A percentile compares a stretch with the other conserved stretches of the same genome.
Evolutionary conservation across 1,284 basidiomycete species (phyloP).

Genomic region (Moniliella sp.): DNA sequence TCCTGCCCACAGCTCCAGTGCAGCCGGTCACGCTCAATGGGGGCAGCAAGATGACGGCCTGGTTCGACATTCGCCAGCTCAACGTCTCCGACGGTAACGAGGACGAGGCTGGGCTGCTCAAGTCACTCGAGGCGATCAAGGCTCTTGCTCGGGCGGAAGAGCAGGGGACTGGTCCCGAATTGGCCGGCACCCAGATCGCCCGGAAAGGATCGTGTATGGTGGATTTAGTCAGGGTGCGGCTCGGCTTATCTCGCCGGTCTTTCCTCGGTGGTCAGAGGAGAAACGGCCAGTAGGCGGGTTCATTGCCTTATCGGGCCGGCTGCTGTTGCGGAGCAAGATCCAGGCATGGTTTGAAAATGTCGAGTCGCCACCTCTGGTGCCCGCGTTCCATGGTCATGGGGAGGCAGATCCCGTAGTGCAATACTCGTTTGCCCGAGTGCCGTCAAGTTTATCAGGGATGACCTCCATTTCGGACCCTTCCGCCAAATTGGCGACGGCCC

Average conservation of each 20-base stretch:
- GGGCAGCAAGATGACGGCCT: conserved; percentile 29
- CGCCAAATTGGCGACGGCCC: conserved; percentile 1
- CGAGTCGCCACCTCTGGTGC: too few relatives aligned
- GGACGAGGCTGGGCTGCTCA: conserved; percentile 24
- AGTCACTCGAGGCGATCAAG: conserved; percentile 15
- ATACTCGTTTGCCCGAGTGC: conserved; percentile 17
- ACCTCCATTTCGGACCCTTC: conserved; percentile 8
- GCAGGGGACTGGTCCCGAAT: too few relatives aligned
- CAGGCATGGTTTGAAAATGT: conserved; percentile 9
- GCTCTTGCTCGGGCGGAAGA: conserved; percentile 19
- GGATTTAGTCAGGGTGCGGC: conserved; percentile 19
- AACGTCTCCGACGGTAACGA: too few relatives aligned
- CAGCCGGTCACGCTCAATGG: conserved; percentile 30
- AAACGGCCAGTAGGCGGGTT: conserved; percentile 15
- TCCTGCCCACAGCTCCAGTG: conserved; percentile 28
- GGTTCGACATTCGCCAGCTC: too few relatives aligned
- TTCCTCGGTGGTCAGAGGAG: conserved; percentile 3
- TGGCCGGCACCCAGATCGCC: conserved; percentile 7
- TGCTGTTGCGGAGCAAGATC: conserved; percentile 22
- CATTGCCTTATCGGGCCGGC: conserved; percentile 23
- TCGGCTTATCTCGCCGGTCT: conserved; percentile 15
- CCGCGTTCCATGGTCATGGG: conserved; percentile 28
- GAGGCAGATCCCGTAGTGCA: conserved; percentile 23
- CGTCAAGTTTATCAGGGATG: conserved; percentile 8
- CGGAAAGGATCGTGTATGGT: conserved; percentile 18